These are phyloP conservation scores for Pestalotiopsis sp. DNA, from an alignment of 2,329 filamentous ascomycete species.

Conservation along the genomic window DNA sequence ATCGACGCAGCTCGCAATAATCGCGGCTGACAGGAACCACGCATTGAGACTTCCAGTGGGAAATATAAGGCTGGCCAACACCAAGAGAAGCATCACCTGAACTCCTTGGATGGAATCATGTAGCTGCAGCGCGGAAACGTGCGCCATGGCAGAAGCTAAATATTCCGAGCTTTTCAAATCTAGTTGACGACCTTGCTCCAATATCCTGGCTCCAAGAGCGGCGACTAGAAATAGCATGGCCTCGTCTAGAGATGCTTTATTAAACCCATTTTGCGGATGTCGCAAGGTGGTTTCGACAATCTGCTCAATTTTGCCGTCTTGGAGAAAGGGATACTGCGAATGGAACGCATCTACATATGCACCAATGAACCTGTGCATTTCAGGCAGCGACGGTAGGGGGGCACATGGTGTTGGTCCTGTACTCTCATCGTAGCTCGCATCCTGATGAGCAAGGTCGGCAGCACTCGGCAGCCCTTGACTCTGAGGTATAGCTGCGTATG, in stretches of 20 bases:
- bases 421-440: neutral
- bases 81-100: constrained; percentile 24
- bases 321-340: constrained; percentile 27
- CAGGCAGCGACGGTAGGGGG: constrained; percentile 10
- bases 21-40: constrained; percentile 28
- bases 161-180: constrained; percentile 18
- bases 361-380: constrained; percentile 18
- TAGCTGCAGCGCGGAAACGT: constrained; percentile 11
- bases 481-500: constrained; percentile 22
- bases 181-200: constrained; percentile 19
- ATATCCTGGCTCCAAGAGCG: constrained; percentile 23
- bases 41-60: constrained; percentile 20
- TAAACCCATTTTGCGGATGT: neutral
- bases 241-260: constrained; percentile 12
- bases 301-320: constrained; percentile 24
- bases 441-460: neutral
- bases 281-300: constrained; percentile 17
- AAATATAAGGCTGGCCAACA: constrained; percentile 21
- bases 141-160: constrained; percentile 3
- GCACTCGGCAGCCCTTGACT: constrained; percentile 15
- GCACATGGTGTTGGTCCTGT: constrained; percentile 1
- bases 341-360: constrained; percentile 27
- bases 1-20: constrained; percentile 27
- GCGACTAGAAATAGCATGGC: constrained; percentile 26
- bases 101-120: constrained; percentile 25